phyloP scores from a whole-genome alignment of 1,139 yeast genomes.

The Saccharomycopsis hybrid region DNA sequence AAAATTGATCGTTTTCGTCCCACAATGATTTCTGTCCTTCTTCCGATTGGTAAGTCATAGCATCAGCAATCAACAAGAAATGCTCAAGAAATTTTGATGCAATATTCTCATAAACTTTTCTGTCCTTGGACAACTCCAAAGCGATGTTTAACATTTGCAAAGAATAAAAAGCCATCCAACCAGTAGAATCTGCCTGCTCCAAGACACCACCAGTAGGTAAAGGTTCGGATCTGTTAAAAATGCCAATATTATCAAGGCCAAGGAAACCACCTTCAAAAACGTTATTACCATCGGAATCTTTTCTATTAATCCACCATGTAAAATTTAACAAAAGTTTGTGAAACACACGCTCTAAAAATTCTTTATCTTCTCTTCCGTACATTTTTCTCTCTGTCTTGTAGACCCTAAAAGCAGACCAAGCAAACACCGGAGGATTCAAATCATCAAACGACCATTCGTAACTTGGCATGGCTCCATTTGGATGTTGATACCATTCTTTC shows the following conservation, averaged over 20 bases:
- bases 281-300: conserved; percentile 82
- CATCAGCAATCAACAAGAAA: conserved; percentile 87
- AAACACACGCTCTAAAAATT: conserved; percentile 84
- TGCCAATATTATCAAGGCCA: conserved; percentile 90
- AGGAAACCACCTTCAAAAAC: conserved; percentile 94
- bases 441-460: conserved; percentile 97
- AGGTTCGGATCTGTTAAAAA: conserved; percentile 91
- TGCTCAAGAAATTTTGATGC: conserved; percentile 96
- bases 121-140: conserved; percentile 78
- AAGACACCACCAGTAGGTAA: conserved; percentile 88
- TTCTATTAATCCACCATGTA: conserved; percentile 98
- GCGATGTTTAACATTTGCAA: conserved; percentile 93
- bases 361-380: conserved; percentile 77
- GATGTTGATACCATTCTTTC: conserved; percentile 98
- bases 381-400: conserved; percentile 85
- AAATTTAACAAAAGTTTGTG: conserved; percentile 85
- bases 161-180: conserved; percentile 97
- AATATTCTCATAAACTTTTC: conserved; percentile 87
- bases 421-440: conserved; percentile 96
- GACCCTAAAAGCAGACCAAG: conserved; percentile 92
- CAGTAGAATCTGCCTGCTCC: conserved; percentile 96
- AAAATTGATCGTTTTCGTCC: conserved; percentile 87
- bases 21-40: conserved; percentile 63
- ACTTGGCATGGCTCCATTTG: conserved; percentile 97
- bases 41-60: conserved; percentile 65